Percentiles rank a stretch among this genome's conserved stretches.
Conservation (phyloP, 1,139 yeast genomes). For the Pichia sp. region DNA sequence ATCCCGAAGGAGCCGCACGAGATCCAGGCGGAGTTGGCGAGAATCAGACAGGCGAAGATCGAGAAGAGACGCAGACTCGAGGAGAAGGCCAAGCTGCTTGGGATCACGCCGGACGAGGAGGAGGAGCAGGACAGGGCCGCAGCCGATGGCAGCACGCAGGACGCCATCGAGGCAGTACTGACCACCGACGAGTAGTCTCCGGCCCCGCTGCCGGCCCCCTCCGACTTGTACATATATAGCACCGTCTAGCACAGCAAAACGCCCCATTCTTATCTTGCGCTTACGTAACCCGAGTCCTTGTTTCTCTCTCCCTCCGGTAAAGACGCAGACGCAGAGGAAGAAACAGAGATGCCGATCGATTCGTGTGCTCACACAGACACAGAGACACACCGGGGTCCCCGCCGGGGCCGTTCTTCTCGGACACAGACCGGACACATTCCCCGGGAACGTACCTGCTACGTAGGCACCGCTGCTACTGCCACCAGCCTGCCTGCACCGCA, state of each 20-base stretch:
- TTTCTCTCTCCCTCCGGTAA: not conserved
- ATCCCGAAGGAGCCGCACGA: conserved; percentile 92
- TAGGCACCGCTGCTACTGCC: not conserved
- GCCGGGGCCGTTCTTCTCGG: not conserved
- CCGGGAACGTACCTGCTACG: not conserved
- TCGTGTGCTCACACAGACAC: too few relatives aligned
- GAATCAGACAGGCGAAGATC: conserved; percentile 69
- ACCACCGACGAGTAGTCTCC: conserved; percentile 10
- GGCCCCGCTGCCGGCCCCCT: not conserved
- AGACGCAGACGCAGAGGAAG: too few relatives aligned
- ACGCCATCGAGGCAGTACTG: conserved; percentile 12
- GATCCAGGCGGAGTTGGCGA: conserved; percentile 83
- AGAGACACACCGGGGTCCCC: not conserved
- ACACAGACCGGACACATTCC: not conserved
- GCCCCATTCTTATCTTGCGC: not conserved
- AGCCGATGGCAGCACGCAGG: conserved; percentile 3
- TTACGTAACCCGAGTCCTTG: not conserved
- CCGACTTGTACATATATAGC: not conserved
- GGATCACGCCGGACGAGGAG: conserved; percentile 41
- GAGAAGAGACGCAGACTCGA: conserved; percentile 74
- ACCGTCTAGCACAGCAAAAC: not conserved
- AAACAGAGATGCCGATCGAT: too few relatives aligned
- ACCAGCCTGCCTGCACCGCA: not conserved
- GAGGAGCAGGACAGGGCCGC: conserved; percentile 13
- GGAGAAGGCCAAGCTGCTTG: conserved; percentile 64